Evolutionary conservation across 108 stramenopile genomes (phyloP).

Genomic region (Cyclotella baltica): DNA sequence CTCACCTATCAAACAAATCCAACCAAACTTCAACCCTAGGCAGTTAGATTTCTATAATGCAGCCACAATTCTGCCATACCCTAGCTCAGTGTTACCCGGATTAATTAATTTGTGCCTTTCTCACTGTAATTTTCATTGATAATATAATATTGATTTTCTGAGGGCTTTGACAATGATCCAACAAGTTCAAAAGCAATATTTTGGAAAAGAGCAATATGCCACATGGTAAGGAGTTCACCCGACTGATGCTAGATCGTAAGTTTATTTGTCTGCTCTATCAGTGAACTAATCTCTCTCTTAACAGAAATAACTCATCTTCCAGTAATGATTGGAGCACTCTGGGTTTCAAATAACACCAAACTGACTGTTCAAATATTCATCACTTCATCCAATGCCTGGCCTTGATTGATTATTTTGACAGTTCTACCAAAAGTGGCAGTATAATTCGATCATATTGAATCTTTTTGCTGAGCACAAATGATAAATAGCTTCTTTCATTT

Average conservation of each 20-base stretch:
- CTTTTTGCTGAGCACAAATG: conserved; percentile 77
- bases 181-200: conserved; percentile 83
- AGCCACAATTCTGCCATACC: no score
- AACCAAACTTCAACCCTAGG: no score
- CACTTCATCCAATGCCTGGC: conserved; percentile 91
- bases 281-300: conserved; percentile 83
- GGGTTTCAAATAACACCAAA: conserved; percentile 77
- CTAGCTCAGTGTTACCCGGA: no score
- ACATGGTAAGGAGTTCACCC: conserved; percentile 88
- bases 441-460: conserved; percentile 89
- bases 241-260: conserved; percentile 85
- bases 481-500: conserved; percentile 85
- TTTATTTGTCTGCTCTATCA: conserved; percentile 92
- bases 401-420: conserved; percentile 87
- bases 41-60: no score
- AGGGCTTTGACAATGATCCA: conserved; percentile 78
- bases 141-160: no score
- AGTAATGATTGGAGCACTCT: conserved; percentile 79
- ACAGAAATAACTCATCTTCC: conserved; percentile 59
- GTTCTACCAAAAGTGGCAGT: conserved; percentile 83
- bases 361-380: conserved; percentile 65
- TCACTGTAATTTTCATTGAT: no score
- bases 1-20: no score
- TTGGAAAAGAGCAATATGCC: conserved; percentile 85
- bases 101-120: no score